Evolutionary conservation across 306 rosid genomes (phyloP), one percentile per base, ranked within the genome.

Genomic region (Dryas octopetala): DNA sequence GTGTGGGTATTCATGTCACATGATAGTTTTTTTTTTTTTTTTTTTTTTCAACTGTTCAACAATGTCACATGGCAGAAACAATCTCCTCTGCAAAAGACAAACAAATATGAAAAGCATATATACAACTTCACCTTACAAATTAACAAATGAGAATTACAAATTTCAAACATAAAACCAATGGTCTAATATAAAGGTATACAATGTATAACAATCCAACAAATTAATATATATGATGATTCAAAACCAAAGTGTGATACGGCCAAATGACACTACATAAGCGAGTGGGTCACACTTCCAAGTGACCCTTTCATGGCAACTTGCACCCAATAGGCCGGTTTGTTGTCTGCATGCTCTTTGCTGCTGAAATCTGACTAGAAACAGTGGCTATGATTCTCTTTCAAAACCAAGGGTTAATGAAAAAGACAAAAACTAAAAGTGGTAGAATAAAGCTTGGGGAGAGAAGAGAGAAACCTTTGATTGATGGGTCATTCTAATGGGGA

Each of bases 341-440:
- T 58, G 55, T 9, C 7, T 15, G 9, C 17, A 44, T 47, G 54
- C 73, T 64, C 66, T 69, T 51, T 9, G 76, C 47, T 3, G 23
- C 44, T 12, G 19, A 53, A 46, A 57, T 26, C 51, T 71, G 59
- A 60, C 50, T 59, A 32, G 67, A 73, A 73, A 13, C 47, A 46
- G 17, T 46, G 53, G 64, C 12, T 6, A 7, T 66, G 41, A 2
- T 49, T 40, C 68, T 6, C 46, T 16, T 47, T 73, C 16, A 4
- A 23, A 26, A 44, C 38, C 23, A 50, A 41, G 40, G 49, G 72
- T 16, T 5, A 38, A 53, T 16, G 74, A 44, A 58, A 57, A 63
- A 76, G 54, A 80, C 76, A 84, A 76, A 70, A 26, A 58, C 2
- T 45, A 46, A 44, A 77, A n/a, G 52, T 15, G 4, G 74, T 9